These are phyloP conservation scores for Penicillium samsonianum DNA, from an alignment of 495 filamentous ascomycete species.

Conservation along the genomic window DNA sequence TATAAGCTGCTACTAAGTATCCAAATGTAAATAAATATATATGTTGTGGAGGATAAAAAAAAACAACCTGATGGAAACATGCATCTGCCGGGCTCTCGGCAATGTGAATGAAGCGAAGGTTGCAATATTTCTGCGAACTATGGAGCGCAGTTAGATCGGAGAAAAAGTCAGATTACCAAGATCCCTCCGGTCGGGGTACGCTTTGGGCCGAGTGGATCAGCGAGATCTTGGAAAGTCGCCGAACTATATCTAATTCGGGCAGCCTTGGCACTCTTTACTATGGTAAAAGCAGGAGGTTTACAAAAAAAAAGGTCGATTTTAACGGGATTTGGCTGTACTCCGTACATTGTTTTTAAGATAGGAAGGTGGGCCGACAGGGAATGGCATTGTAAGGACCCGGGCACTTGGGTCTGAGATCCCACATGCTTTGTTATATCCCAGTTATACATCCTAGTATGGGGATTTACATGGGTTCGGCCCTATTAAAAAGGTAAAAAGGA, in stretches of 20 bases:
- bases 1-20: neutral
- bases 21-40: neutral
- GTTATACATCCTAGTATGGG: neutral
- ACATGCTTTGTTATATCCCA: neutral
- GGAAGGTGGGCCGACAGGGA: neutral
- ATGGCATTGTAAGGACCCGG: no score
- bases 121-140: no score
- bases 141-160: no score
- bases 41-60: neutral
- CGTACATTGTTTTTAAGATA: neutral
- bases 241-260: no score
- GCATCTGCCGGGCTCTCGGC: neutral
- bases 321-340: no score
- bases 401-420: neutral
- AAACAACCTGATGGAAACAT: neutral
- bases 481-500: no score
- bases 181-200: neutral
- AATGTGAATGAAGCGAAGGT: no score
- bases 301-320: no score
- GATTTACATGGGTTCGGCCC: neutral
- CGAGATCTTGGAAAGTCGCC: conserved; percentile 3
- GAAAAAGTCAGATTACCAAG: neutral
- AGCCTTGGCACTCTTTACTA: no score
- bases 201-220: conserved; percentile 6
- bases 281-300: no score